Evolutionary conservation across 305 asterid species (phyloP).

Genomic region (Solanum hybrid): DNA sequence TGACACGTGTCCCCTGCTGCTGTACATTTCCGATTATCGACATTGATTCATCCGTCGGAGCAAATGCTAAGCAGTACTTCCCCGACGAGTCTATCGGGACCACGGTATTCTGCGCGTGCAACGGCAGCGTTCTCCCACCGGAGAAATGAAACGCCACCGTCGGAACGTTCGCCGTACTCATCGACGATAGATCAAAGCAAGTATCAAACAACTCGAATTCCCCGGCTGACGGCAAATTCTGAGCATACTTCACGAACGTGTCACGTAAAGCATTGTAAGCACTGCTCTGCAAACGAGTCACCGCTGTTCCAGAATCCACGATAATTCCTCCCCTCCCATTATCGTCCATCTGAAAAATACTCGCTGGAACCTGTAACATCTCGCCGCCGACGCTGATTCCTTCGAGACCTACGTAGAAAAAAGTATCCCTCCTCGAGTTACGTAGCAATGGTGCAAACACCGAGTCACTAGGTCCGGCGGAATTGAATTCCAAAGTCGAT

Average conservation of each 20-base stretch:
- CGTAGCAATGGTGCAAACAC: slow-evolving; percentile 33
- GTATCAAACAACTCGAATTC: slow-evolving; percentile 40
- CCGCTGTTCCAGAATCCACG: slow-evolving; percentile 55
- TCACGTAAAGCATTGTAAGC: slow-evolving; percentile 40
- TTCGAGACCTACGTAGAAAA: slow-evolving; percentile 32
- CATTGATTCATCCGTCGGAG: slow-evolving; percentile 35
- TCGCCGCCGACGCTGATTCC: slow-evolving; percentile 52
- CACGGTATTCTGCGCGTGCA: slow-evolving; percentile 43
- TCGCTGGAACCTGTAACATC: slow-evolving; percentile 22
- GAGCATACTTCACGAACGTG: slow-evolving; percentile 32
- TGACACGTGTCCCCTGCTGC: slow-evolving; percentile 59
- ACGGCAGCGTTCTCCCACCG: slow-evolving; percentile 27
- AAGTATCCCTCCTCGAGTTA: slow-evolving; percentile 35
- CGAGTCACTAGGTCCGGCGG: slow-evolving; percentile 33
- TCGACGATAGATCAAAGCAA: slow-evolving; percentile 41
- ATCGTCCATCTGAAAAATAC: slow-evolving; percentile 30
- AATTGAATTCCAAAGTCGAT: slow-evolving; percentile 33
- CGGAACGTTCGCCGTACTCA: slow-evolving; percentile 40
- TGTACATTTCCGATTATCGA: slow-evolving; percentile 59
- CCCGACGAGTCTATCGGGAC: slow-evolving; percentile 38
- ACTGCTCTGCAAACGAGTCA: slow-evolving; percentile 38
- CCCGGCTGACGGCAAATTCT: slow-evolving; percentile 24
- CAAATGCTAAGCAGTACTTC: slow-evolving; percentile 53
- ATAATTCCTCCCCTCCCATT: slow-evolving; percentile 50
- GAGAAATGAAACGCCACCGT: slow-evolving; percentile 48